Conservation (phyloP, 2,329 filamentous ascomycete species). For the Fusarium humuli region DNA sequence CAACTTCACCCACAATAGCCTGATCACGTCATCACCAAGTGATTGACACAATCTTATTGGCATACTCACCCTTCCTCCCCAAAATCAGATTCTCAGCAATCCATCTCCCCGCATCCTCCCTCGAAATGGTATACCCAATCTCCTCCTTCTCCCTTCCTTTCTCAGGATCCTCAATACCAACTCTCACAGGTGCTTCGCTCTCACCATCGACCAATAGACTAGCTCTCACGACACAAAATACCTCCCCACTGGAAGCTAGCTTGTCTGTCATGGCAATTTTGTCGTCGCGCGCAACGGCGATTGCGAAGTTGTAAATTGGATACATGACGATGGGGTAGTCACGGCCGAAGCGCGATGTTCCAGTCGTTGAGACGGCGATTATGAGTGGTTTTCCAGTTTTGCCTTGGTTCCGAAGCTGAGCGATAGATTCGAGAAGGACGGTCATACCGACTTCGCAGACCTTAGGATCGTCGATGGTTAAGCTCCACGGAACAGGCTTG, state of each 20-base stretch:
- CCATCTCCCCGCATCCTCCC: slow-evolving; percentile 62
- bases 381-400: slow-evolving; percentile 50
- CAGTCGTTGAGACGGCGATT: slow-evolving; percentile 54
- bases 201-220: slow-evolving; percentile 52
- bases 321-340: slow-evolving; percentile 58
- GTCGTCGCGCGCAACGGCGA: slow-evolving; percentile 59
- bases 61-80: slow-evolving; percentile 42
- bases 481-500: slow-evolving; percentile 47
- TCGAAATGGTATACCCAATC: slow-evolving; percentile 60
- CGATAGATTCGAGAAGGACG: slow-evolving; percentile 56
- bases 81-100: slow-evolving; percentile 56
- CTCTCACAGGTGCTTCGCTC: slow-evolving; percentile 48
- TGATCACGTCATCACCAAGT: too few relatives aligned
- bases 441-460: slow-evolving; percentile 61
- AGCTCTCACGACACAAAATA: slow-evolving; percentile 54
- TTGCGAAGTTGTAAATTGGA: slow-evolving; percentile 58
- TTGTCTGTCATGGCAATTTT: slow-evolving; percentile 60
- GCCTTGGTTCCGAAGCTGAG: slow-evolving; percentile 45
- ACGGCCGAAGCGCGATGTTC: slow-evolving; percentile 51
- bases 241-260: slow-evolving; percentile 47
- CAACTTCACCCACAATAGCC: too few relatives aligned
- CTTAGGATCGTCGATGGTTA: slow-evolving; percentile 58
- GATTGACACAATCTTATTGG: slow-evolving; percentile 53
- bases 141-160: slow-evolving; percentile 49
- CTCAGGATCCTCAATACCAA: slow-evolving; percentile 55